These are phyloP conservation scores for Botrytis byssoidea DNA, from an alignment of 2,329 filamentous ascomycete genomes.

Conservation along the genomic window DNA sequence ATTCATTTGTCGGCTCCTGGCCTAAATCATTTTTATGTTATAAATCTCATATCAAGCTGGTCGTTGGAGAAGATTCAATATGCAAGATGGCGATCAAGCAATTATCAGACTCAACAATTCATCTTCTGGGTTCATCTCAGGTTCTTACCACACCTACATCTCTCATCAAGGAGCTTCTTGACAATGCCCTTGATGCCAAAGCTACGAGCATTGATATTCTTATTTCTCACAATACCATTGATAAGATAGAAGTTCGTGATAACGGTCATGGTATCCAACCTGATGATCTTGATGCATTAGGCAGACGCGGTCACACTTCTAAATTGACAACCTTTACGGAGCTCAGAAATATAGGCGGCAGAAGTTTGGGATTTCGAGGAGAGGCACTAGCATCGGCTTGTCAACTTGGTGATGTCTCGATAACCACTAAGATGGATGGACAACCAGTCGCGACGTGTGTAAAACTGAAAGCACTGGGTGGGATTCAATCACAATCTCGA, in stretches of 20 bases:
- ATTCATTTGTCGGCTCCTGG: background rate
- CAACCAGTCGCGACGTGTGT: conserved; percentile 58
- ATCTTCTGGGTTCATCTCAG: conserved; percentile 60
- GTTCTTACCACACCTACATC: conserved; percentile 58
- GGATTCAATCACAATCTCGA: conserved; percentile 42
- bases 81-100: conserved; percentile 43
- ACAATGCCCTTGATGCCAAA: conserved; percentile 72
- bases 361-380: conserved; percentile 72
- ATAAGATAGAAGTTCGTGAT: conserved; percentile 68
- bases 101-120: conserved; percentile 50
- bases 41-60: background rate
- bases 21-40: background rate
- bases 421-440: conserved; percentile 62
- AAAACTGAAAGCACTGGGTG: conserved; percentile 44
- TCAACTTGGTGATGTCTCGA: conserved; percentile 55
- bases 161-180: conserved; percentile 73
- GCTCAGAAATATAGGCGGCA: conserved; percentile 53
- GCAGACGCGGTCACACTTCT: conserved; percentile 69
- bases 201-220: conserved; percentile 65
- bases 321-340: conserved; percentile 67
- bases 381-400: conserved; percentile 68
- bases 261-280: conserved; percentile 69
- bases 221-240: conserved; percentile 64
- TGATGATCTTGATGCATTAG: conserved; percentile 60
- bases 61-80: background rate